A percentile compares a stretch with the other conserved stretches of the same genome.
These are phyloP conservation scores for Hypsizygus marmoreus DNA, from an alignment of 768 basidiomycete genomes.

Conservation along the genomic window DNA sequence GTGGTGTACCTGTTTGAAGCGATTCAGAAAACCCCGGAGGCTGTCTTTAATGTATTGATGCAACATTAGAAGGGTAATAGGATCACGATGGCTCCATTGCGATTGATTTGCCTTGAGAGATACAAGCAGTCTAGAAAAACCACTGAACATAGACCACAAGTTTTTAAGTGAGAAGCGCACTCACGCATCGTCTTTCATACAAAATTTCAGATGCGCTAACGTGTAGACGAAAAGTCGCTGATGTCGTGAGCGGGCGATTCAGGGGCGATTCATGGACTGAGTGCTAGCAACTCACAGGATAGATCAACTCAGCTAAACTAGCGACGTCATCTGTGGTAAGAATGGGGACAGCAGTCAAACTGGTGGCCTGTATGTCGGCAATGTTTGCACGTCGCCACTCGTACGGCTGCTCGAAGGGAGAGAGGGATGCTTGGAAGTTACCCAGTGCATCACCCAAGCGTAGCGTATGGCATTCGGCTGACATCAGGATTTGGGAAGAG, in stretches of 20 bases:
- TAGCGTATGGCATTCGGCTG: not conserved
- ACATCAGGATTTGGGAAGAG: slow-evolving; percentile 1
- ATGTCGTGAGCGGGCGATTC: not conserved
- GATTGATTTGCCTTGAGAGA: not conserved
- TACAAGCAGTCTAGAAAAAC: slow-evolving; percentile 1
- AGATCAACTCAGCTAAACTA: slow-evolving; percentile 1
- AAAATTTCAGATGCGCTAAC: slow-evolving; percentile 2
- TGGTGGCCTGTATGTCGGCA: slow-evolving; percentile 5
- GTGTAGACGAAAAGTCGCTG: slow-evolving; percentile 9
- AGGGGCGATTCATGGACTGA: not conserved
- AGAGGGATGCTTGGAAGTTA: not conserved
- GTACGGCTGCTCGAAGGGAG: slow-evolving; percentile 1
- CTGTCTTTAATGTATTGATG: slow-evolving; percentile 10
- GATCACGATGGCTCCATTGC: slow-evolving; percentile 8
- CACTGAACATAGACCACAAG: not conserved
- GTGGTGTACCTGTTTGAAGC: not conserved
- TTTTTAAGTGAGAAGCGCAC: not conserved
- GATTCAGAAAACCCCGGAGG: slow-evolving; percentile 7
- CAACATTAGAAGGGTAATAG: not conserved
- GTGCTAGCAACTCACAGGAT: not conserved
- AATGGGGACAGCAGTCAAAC: not conserved
- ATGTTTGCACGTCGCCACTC: slow-evolving; percentile 11
- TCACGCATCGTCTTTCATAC: not conserved
- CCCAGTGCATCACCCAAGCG: slow-evolving; percentile 6
- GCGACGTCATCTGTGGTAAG: not conserved